A percentile compares a stretch with the other conserved stretches of the same genome.
These are phyloP conservation scores for Trichosporon faecale DNA, from an alignment of 1,284 basidiomycete genomes.

Conservation along the genomic window DNA sequence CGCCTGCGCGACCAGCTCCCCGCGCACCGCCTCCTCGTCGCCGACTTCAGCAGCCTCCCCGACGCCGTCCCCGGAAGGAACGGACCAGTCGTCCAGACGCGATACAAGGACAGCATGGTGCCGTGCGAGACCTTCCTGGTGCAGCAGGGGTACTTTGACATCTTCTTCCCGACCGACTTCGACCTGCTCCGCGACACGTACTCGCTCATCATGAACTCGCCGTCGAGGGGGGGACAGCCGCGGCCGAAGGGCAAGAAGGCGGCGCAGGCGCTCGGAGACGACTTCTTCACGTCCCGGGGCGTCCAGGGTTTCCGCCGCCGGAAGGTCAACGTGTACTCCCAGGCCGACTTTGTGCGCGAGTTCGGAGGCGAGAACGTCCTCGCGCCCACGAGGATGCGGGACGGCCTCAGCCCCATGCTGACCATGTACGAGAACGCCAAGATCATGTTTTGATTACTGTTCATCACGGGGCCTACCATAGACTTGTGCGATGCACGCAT, in stretches of 20 bases:
- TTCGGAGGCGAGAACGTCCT: conserved; percentile 40
- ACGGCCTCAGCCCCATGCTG: conserved; percentile 47
- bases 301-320: conserved; percentile 42
- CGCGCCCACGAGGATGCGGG: conserved; percentile 36
- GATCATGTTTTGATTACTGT: conserved; percentile 44
- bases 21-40: conserved; percentile 82
- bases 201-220: conserved; percentile 64
- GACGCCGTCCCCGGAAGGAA: conserved; percentile 80
- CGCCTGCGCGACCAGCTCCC: conserved; percentile 83
- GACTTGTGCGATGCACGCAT: not conserved
- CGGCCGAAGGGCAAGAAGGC: conserved; percentile 12
- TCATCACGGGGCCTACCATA: conserved; percentile 1
- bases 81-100: conserved; percentile 95
- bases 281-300: conserved; percentile 38
- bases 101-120: conserved; percentile 76
- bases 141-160: conserved; percentile 95
- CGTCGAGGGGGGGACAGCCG: conserved; percentile 24
- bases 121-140: conserved; percentile 89
- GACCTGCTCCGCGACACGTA: conserved; percentile 81
- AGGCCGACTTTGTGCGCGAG: conserved; percentile 45
- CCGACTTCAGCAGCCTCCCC: conserved; percentile 86
- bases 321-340: conserved; percentile 43
- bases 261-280: conserved; percentile 14
- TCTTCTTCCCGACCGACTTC: conserved; percentile 97
- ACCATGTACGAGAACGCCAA: conserved; percentile 51